Evolutionary conservation across 1,284 basidiomycete species (phyloP), one percentile per base, ranked within the genome.

Genomic region (Schizophyllum commune): DNA sequence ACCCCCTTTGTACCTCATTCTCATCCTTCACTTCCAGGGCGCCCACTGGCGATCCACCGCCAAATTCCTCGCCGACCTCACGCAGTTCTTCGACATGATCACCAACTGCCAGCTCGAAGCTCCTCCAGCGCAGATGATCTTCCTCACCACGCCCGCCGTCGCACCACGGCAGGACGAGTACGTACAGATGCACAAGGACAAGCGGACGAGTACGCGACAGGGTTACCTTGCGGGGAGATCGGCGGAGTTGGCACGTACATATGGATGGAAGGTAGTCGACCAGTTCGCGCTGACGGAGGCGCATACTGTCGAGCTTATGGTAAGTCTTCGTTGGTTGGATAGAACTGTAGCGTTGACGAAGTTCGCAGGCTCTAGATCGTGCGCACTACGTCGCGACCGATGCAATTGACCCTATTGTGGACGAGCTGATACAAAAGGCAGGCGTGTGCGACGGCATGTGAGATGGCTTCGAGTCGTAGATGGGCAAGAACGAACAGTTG

Each of bases 311-410:
- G 60, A 61, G 60, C 39, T 47, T 3, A 47, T 47, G 39, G 39
- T 47, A 17, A 39, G 34, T n/a, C n/a, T n/a, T n/a, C n/a, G n/a
- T n/a, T n/a, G n/a, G n/a, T n/a, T n/a, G n/a, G n/a, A n/a, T n/a
- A n/a, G n/a, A n/a, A n/a, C n/a, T n/a, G n/a, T n/a, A 47, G 39
- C 27, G 39, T 8, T 47, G 39, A 47, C 8, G 17, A 17, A 13
- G 4, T 2, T 17, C 60, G 2, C 51, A 51, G 13, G 32, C n/a
- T 13, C 21, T 56, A 17, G 60, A 61, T 32, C 39, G 27, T 34
- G 60, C 60, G 21, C 60, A 61, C 51, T 61, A 22, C 34, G 19
- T 58, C 7, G 56, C 47, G 56, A 61, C 47, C 11, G 60, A 61
- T 19, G 60, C 60, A 9, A 19, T 61, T 13, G 57, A 61, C 21